Evolutionary conservation across 495 filamentous ascomycete genomes (phyloP).

Genomic region (Penicillium verhagenii): DNA sequence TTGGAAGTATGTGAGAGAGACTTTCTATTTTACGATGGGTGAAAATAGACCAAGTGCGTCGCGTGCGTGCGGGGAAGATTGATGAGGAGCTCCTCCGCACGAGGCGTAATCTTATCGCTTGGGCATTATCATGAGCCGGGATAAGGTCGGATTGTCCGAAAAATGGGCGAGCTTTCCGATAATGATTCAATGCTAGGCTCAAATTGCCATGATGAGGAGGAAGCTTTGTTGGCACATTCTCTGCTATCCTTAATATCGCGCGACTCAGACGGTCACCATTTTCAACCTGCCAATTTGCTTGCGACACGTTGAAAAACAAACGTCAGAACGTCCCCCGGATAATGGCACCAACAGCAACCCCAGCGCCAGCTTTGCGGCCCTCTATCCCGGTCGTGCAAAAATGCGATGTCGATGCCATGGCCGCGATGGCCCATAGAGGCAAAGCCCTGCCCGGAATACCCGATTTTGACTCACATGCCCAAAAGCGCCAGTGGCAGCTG

Average conservation of each 20-base stretch:
- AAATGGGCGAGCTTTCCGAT: neutral
- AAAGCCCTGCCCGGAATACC: conserved; percentile 39
- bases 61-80: too few relatives aligned
- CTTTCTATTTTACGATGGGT: too few relatives aligned
- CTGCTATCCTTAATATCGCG: too few relatives aligned
- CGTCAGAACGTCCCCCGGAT: neutral
- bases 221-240: too few relatives aligned
- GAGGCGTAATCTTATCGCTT: neutral
- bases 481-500: conserved; percentile 46
- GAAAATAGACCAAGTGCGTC: too few relatives aligned
- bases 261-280: too few relatives aligned
- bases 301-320: too few relatives aligned
- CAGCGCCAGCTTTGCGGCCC: neutral
- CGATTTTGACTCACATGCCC: conserved; percentile 35
- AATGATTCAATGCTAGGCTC: neutral
- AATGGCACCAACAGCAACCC: neutral
- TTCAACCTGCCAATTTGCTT: too few relatives aligned
- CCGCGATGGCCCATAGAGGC: conserved; percentile 13
- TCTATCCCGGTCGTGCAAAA: neutral
- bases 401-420: conserved; percentile 8
- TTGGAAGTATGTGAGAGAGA: too few relatives aligned
- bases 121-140: neutral
- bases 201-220: too few relatives aligned
- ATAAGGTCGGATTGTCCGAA: neutral
- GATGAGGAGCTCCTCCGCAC: neutral